Base-by-base conservation (phyloP, 768 basidiomycete species). In the Rhodotorula graminis region DNA sequence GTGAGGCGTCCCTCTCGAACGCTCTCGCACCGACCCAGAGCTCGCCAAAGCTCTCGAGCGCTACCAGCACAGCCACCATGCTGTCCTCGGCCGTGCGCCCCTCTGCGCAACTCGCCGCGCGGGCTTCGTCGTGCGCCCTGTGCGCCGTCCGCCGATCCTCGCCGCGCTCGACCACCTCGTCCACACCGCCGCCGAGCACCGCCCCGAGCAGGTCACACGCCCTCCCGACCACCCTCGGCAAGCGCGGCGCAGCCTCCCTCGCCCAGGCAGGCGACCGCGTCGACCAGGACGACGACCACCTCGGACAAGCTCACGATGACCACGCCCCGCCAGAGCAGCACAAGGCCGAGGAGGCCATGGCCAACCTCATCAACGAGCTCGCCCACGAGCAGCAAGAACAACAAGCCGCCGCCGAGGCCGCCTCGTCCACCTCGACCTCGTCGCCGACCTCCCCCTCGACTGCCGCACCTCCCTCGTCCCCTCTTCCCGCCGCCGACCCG, bases 231-330 rank as follows among this genome's bases (percentile, higher is more conserved):
- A 37, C 37, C 37, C n/a, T 14, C 7, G 44, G 46, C 19, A 27
- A 4, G 14, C 44, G 61, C 23, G 21, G n/a, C 2, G 21, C 42
- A 1, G 69, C 69, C 11, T 23, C 57, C 18, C 58, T 25, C 46
- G 69, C 69, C 2, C 69, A 70, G 49, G 56, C 49, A 0, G 12
- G 27, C 40, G 49, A 64, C 47, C 5, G 33, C 27, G 58, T 70
- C 62, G 33, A 59, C 21, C 10, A 21, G 19, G 25, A 58, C 10
- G 29, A 10, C 15, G n/a, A 49, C n/a, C 29, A 27, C 16, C 49
- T 25, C 42, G 60, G 3, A 23, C n/a, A 31, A 37, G 60, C 40
- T 29, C 42, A 60, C 37, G 40, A 59, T 46, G 44, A 46, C 44
- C 44, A 14, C 40, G 10, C 14, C 10, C 27, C 10, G 29, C 29